Conservation (phyloP, 2,329 filamentous ascomycete species). For the Rhytidhysteron rufulum region DNA sequence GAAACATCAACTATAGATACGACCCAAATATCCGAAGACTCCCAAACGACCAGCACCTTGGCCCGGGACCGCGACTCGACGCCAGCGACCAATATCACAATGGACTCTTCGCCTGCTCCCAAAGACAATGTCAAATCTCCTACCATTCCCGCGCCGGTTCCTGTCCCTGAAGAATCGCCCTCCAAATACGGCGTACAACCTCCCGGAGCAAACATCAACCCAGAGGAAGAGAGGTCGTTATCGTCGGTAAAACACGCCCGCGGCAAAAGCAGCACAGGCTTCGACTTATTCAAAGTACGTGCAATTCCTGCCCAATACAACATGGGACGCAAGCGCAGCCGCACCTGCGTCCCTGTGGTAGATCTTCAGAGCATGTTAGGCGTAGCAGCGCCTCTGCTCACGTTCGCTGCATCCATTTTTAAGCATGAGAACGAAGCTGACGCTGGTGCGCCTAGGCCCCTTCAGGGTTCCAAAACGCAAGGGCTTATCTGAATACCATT, state of each 20-base stretch:
- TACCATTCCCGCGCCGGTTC: slow-evolving; percentile 7
- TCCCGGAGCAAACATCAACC: slow-evolving; percentile 11
- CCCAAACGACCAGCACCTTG: neutral
- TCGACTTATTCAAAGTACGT: slow-evolving; percentile 35
- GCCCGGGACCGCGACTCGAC: slow-evolving; percentile 1
- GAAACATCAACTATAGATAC: neutral
- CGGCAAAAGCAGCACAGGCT: slow-evolving; percentile 35
- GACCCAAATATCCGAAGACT: neutral
- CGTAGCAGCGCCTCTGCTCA: neutral
- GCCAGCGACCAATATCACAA: neutral
- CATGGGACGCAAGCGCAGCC: slow-evolving; percentile 13
- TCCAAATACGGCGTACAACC: slow-evolving; percentile 18
- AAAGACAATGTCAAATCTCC: slow-evolving; percentile 4
- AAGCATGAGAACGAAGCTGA: slow-evolving; percentile 1
- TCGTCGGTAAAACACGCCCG: slow-evolving; percentile 24
- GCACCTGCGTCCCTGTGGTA: neutral
- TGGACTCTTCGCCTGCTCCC: slow-evolving; percentile 5
- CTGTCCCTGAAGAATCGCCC: slow-evolving; percentile 9
- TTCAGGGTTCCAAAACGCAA: slow-evolving; percentile 2
- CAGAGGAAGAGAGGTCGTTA: neutral
- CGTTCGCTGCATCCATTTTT: neutral
- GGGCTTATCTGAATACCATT: slow-evolving; percentile 4
- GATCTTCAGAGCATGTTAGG: neutral
- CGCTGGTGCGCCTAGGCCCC: slow-evolving; percentile 1
- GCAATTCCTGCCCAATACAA: slow-evolving; percentile 11